These are phyloP conservation scores for Sambucus nigra DNA, from an alignment of 129 eudicot genomes.

Conservation along the genomic window DNA sequence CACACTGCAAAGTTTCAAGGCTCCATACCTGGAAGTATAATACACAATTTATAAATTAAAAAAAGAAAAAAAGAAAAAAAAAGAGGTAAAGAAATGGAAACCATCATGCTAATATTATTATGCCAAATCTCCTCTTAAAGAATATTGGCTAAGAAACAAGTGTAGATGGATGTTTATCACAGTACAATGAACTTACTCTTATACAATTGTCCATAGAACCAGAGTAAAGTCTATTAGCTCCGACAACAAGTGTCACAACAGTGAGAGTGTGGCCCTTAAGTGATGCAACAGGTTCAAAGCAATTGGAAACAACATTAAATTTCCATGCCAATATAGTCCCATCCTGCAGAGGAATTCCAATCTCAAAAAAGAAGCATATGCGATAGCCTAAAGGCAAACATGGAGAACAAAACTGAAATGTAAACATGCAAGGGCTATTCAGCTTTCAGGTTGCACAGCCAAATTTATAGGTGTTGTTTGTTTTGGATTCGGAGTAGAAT, in stretches of 20 bases:
- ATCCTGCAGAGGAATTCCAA: constrained; percentile 40
- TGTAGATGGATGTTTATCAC: constrained; percentile 1
- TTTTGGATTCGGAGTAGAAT: too few relatives aligned
- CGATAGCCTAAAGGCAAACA: background rate
- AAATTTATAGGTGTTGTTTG: too few relatives aligned
- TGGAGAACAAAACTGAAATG: background rate
- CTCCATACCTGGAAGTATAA: constrained; percentile 71
- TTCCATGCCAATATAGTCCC: constrained; percentile 90
- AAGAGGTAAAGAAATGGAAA: background rate
- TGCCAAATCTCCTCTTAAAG: background rate
- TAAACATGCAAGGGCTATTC: background rate
- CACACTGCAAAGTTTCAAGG: constrained; percentile 84
- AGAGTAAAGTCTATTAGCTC: constrained; percentile 83
- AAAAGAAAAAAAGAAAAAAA: background rate
- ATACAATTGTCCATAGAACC: constrained; percentile 95
- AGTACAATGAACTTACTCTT: constrained; percentile 31
- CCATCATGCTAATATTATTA: background rate
- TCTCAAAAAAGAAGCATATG: background rate
- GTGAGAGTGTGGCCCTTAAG: constrained; percentile 78
- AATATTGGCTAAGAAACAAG: background rate
- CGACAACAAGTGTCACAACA: constrained; percentile 84
- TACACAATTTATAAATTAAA: background rate
- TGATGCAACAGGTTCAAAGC: constrained; percentile 93
- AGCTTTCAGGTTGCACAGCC: background rate
- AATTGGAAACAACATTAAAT: constrained; percentile 56